Evolutionary conservation across 805 yeast species (phyloP).

Genomic region (Lachancea quebecensis): DNA sequence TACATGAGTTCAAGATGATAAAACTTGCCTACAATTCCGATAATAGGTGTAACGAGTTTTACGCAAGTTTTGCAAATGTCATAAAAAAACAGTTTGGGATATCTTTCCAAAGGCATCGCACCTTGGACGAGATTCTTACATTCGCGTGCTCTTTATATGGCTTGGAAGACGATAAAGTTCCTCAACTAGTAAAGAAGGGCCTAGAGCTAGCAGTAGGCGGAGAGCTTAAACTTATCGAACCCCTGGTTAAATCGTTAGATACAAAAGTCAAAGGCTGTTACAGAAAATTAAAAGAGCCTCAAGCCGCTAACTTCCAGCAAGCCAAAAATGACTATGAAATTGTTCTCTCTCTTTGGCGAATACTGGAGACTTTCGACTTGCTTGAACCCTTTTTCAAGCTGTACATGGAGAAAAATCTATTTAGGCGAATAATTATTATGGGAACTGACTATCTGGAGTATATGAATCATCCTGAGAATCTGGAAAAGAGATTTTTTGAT

Average conservation of each 20-base stretch:
- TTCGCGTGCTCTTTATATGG: background rate
- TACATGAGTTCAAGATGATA: background rate
- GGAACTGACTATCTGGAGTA: constrained; percentile 1
- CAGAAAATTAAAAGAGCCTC: background rate
- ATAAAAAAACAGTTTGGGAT: background rate
- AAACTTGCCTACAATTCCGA: constrained; percentile 2
- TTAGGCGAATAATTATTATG: constrained; percentile 6
- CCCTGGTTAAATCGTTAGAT: constrained; percentile 14
- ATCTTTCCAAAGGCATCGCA: background rate
- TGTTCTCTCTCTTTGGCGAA: background rate
- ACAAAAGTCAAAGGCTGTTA: constrained; percentile 1
- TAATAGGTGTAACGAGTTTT: background rate
- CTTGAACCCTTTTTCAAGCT: constrained; percentile 5
- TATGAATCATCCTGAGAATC: constrained; percentile 2
- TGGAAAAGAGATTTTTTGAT: constrained; percentile 1
- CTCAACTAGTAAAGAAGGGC: background rate
- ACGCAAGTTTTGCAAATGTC: background rate
- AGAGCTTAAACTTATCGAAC: constrained; percentile 12
- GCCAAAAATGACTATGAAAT: background rate
- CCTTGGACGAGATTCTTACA: background rate
- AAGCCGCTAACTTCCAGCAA: background rate
- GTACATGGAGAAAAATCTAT: constrained; percentile 1
- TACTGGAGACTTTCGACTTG: constrained; percentile 3
- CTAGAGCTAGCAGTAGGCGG: constrained; percentile 11
- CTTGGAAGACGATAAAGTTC: background rate